Evolutionary conservation across 2,329 filamentous ascomycete genomes (phyloP).

Genomic region (Ophiostoma ulmi): DNA sequence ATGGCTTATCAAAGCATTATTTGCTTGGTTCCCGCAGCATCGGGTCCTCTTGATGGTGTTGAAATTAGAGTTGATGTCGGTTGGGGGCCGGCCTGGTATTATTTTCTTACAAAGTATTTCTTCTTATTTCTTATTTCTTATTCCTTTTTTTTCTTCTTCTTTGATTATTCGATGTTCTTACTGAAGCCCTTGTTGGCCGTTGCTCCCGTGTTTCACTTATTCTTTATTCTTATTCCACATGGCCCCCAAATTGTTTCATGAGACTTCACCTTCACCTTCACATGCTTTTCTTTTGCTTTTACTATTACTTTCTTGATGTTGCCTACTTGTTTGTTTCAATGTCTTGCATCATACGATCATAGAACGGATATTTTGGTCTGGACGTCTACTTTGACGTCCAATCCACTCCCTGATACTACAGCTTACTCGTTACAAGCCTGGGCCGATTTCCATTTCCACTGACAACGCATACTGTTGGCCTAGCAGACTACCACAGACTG

Average conservation of each 20-base stretch:
- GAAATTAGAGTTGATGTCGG: background rate
- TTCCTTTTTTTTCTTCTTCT: background rate
- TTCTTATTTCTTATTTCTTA: background rate
- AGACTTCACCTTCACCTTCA: too few relatives aligned
- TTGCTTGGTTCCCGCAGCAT: background rate
- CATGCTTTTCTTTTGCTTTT: background rate
- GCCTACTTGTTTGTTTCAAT: too few relatives aligned
- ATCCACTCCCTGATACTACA: too few relatives aligned
- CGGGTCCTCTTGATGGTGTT: background rate
- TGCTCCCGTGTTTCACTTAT: constrained; percentile 1
- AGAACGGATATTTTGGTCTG: too few relatives aligned
- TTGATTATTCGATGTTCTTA: too few relatives aligned
- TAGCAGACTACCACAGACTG: background rate
- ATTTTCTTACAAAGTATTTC: too few relatives aligned
- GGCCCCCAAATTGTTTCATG: background rate
- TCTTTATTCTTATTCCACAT: background rate
- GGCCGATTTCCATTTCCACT: too few relatives aligned
- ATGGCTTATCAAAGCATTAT: too few relatives aligned
- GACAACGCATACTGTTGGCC: too few relatives aligned
- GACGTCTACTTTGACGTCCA: too few relatives aligned
- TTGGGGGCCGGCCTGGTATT: background rate
- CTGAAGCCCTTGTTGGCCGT: background rate
- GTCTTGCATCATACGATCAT: too few relatives aligned
- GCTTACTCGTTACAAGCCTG: too few relatives aligned
- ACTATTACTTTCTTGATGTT: background rate